A percentile compares a stretch with the other conserved stretches of the same genome.
These are phyloP conservation scores for Myxozyma nipponensis DNA, from an alignment of 805 yeast genomes.

Conservation along the genomic window DNA sequence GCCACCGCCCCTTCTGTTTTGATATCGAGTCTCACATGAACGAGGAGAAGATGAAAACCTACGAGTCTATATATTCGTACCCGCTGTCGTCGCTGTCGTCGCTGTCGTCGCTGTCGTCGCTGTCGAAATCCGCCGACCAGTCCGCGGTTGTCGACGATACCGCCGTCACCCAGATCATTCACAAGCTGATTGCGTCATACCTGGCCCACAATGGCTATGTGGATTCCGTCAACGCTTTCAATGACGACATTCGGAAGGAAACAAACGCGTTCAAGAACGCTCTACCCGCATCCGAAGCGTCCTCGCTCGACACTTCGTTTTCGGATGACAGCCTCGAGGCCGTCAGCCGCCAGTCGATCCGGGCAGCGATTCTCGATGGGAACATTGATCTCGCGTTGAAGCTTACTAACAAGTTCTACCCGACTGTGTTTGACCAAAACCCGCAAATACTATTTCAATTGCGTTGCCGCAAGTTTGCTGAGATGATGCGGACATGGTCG, in stretches of 20 bases:
- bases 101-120: conserved; percentile 10
- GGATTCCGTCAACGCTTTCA: conserved; percentile 52
- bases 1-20: conserved; percentile 49
- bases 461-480: conserved; percentile 44
- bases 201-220: conserved; percentile 57
- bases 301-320: neutral
- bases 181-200: conserved; percentile 45
- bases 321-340: conserved; percentile 33
- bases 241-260: conserved; percentile 39
- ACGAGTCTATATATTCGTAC: conserved; percentile 17
- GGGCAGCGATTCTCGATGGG: conserved; percentile 43
- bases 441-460: conserved; percentile 42
- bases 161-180: conserved; percentile 32
- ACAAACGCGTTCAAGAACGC: conserved; percentile 20
- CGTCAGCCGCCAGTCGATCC: conserved; percentile 46
- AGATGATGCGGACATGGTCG: conserved; percentile 37
- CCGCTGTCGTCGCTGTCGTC: conserved; percentile 18
- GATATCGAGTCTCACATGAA: conserved; percentile 52
- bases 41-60: conserved; percentile 29
- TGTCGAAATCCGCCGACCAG: neutral
- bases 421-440: conserved; percentile 39
- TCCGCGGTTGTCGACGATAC: conserved; percentile 6
- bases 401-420: conserved; percentile 41
- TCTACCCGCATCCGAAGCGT: neutral
- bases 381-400: conserved; percentile 45